Percentiles rank a stretch among this genome's conserved stretches.
Conservation (phyloP, 2,329 filamentous ascomycete species). For the Hypocreales sp. region DNA sequence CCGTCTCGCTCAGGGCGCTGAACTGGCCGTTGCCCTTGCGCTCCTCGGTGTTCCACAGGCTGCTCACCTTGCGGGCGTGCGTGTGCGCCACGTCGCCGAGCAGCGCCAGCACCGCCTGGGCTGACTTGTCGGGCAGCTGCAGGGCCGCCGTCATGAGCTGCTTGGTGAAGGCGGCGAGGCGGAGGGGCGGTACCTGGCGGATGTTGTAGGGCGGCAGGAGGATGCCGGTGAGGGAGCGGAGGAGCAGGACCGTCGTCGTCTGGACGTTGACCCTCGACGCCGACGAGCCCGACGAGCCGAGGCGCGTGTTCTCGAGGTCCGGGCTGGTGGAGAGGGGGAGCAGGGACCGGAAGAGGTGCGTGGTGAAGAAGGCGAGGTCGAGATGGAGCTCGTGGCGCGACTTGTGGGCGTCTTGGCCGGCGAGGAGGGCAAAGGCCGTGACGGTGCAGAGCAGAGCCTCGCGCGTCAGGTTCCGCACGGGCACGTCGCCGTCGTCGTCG, state of each 20-base stretch:
- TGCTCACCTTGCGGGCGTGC: slow-evolving; percentile 66
- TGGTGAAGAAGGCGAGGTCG: slow-evolving; percentile 90
- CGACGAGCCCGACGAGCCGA: slow-evolving; percentile 22
- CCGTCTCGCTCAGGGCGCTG: slow-evolving; percentile 53
- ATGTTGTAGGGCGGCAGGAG: slow-evolving; percentile 63
- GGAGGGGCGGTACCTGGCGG: slow-evolving; percentile 61
- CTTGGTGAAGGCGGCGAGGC: slow-evolving; percentile 86
- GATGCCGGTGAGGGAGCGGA: slow-evolving; percentile 70
- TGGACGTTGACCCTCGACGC: slow-evolving; percentile 73
- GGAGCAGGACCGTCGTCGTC: slow-evolving; percentile 82
- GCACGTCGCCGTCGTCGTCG: slow-evolving; percentile 26
- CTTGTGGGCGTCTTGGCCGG: slow-evolving; percentile 83
- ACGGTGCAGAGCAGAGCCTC: slow-evolving; percentile 89
- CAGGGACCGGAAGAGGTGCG: slow-evolving; percentile 79
- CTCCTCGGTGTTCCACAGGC: slow-evolving; percentile 93
- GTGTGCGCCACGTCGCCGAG: slow-evolving; percentile 64
- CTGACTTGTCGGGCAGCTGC: slow-evolving; percentile 82
- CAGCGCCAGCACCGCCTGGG: slow-evolving; percentile 63
- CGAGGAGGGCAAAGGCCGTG: slow-evolving; percentile 89
- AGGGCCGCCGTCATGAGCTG: slow-evolving; percentile 70
- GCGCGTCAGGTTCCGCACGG: slow-evolving; percentile 58
- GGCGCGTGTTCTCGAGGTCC: slow-evolving; percentile 63
- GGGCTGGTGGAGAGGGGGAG: slow-evolving; percentile 65
- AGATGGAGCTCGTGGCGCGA: slow-evolving; percentile 69
- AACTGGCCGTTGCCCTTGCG: slow-evolving; percentile 80